phyloP scores from a whole-genome alignment of 805 yeast species.

The Candida berthetii region DNA sequence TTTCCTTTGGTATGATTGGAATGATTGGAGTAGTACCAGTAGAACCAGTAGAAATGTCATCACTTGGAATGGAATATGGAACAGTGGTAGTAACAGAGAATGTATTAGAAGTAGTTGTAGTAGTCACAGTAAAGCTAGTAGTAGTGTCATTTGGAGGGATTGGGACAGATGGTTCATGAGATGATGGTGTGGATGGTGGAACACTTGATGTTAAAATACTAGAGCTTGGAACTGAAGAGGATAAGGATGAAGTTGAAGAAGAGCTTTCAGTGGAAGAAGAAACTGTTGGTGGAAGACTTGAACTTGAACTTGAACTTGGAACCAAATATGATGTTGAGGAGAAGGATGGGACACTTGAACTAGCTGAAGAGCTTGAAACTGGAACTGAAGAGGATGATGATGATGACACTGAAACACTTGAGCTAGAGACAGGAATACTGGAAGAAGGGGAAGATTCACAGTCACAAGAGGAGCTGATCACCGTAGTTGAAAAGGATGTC shows the following conservation, averaged over 20 bases:
- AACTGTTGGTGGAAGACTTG: conserved; percentile 1
- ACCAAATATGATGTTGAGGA: not conserved
- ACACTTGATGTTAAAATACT: not conserved
- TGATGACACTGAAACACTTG: too few species aligned
- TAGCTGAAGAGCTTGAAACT: too few species aligned
- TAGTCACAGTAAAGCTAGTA: conserved; percentile 2
- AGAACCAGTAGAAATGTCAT: too few species aligned
- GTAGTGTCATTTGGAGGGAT: too few species aligned
- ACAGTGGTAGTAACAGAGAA: not conserved
- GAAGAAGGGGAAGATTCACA: too few species aligned
- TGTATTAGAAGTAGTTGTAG: too few species aligned
- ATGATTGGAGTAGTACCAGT: too few species aligned
- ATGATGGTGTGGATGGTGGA: conserved; percentile 1
- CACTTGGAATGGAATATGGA: not conserved
- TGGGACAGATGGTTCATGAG: too few species aligned
- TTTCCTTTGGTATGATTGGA: too few species aligned
- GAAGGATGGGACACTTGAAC: not conserved
- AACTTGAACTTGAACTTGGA: not conserved
- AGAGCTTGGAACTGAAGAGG: not conserved
- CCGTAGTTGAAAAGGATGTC: too few species aligned
- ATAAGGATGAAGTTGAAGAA: not conserved
- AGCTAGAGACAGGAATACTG: too few species aligned
- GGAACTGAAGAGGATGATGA: not conserved
- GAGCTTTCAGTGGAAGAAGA: conserved; percentile 1
- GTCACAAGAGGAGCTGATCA: too few species aligned